phyloP scores from a whole-genome alignment of 305 asterid genomes.

The Petunia hybrid region DNA sequence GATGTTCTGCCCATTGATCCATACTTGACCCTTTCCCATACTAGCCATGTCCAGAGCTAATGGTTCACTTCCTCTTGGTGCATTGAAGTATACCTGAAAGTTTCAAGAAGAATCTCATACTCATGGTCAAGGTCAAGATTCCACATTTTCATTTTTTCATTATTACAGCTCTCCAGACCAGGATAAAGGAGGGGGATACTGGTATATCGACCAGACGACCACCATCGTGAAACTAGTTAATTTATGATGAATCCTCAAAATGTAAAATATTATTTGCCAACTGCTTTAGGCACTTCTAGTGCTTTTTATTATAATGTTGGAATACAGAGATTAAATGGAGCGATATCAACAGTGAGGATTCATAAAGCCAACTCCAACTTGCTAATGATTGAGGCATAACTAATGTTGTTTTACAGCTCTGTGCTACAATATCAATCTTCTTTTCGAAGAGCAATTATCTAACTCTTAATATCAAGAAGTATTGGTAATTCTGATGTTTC shows the following conservation, averaged over 20 bases:
- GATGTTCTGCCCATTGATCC: constrained; percentile 90
- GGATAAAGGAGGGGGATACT: no score
- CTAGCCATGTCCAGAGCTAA: constrained; percentile 81
- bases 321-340: no score
- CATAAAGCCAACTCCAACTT: no score
- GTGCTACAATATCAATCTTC: neutral
- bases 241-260: neutral
- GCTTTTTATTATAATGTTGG: no score
- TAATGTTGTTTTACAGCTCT: neutral
- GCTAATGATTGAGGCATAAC: no score
- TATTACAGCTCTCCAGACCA: neutral
- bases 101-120: constrained; percentile 2
- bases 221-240: neutral
- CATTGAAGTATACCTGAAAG: constrained; percentile 74
- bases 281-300: no score
- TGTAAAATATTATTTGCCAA: neutral
- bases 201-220: neutral
- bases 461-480: neutral
- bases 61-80: constrained; percentile 77
- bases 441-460: neutral
- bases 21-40: constrained; percentile 94
- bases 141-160: constrained; percentile 5
- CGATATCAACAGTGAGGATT: no score
- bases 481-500: neutral
- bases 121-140: constrained; percentile 18